Percentiles rank a stretch among this genome's conserved stretches.
phyloP scores from a whole-genome alignment of 768 basidiomycete species.

The Suillus clintonianus region DNA sequence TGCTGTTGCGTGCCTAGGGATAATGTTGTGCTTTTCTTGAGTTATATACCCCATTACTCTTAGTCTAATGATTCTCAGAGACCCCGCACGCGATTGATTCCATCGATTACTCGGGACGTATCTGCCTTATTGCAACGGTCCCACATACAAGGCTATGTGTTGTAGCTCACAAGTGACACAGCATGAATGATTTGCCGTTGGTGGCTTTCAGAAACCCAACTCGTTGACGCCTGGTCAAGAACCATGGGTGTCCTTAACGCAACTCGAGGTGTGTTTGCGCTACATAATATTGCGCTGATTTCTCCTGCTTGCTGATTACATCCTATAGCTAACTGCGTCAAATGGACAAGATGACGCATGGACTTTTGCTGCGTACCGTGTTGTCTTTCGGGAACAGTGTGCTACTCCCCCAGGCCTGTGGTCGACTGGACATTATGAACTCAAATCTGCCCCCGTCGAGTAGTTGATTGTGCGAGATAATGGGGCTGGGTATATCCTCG shows the following conservation, averaged over 20 bases:
- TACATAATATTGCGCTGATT: background rate
- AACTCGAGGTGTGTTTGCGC: background rate
- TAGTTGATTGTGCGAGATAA: slow-evolving; percentile 67
- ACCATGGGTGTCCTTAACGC: background rate
- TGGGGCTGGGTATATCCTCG: slow-evolving; percentile 37
- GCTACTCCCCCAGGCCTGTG: slow-evolving; percentile 44
- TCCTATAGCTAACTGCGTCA: background rate
- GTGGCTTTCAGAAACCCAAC: background rate
- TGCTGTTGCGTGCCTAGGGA: background rate
- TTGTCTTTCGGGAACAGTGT: slow-evolving; percentile 8
- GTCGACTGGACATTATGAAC: slow-evolving; percentile 65
- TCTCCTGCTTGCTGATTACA: background rate
- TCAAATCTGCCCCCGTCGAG: slow-evolving; percentile 53
- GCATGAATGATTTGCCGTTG: background rate
- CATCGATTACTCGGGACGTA: background rate
- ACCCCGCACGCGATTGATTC: background rate
- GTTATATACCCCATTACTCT: background rate
- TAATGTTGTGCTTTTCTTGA: background rate
- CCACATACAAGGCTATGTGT: background rate
- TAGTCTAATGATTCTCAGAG: background rate
- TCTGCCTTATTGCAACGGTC: background rate
- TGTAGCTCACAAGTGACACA: background rate
- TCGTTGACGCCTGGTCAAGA: background rate
- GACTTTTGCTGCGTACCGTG: background rate
- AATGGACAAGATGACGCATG: background rate